Percentiles rank a stretch among this genome's conserved stretches.
Evolutionary conservation across 495 filamentous ascomycete genomes (phyloP).

Genomic region (Xylaria sp.): DNA sequence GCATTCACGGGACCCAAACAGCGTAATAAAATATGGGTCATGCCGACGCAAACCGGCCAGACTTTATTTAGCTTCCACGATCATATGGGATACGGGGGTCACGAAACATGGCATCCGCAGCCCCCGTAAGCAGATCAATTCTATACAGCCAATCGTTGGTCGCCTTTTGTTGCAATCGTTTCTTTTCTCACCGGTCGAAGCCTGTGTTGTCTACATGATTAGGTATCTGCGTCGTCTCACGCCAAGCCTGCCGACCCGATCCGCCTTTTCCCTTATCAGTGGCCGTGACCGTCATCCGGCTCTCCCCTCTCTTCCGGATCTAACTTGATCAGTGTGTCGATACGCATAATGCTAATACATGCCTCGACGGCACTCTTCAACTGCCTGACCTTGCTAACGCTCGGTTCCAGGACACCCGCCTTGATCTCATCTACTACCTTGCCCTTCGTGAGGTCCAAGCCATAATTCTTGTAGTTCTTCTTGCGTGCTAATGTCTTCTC

Average conservation of each 20-base stretch:
- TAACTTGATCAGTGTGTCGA: conserved; percentile 98
- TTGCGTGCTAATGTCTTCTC: conserved; percentile 87
- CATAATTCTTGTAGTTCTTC: conserved; percentile 98
- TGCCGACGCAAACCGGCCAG: conserved; percentile 30
- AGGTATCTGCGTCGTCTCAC: conserved; percentile 29
- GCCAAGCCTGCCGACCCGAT: conserved; percentile 27
- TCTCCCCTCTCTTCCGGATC: conserved; percentile 83
- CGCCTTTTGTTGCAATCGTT: conserved; percentile 5
- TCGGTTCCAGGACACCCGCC: conserved; percentile 93
- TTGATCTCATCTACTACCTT: conserved; percentile 93
- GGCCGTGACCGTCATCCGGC: conserved; percentile 81
- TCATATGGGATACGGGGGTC: conserved; percentile 24
- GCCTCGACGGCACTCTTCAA: conserved; percentile 98
- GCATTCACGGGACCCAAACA: conserved; percentile 26
- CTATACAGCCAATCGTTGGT: conserved; percentile 20
- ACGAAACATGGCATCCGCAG: conserved; percentile 8
- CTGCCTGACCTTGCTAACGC: conserved; percentile 98
- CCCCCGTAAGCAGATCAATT: background rate
- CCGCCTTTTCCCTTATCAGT: conserved; percentile 50
- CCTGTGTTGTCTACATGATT: conserved; percentile 28
- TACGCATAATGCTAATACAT: conserved; percentile 99
- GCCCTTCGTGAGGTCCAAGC: conserved; percentile 87
- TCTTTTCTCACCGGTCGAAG: conserved; percentile 5
- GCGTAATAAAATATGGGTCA: conserved; percentile 20
- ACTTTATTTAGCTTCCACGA: conserved; percentile 7